phyloP scores from a whole-genome alignment of 164 flowering plant species.

The Litsea cubeba region DNA sequence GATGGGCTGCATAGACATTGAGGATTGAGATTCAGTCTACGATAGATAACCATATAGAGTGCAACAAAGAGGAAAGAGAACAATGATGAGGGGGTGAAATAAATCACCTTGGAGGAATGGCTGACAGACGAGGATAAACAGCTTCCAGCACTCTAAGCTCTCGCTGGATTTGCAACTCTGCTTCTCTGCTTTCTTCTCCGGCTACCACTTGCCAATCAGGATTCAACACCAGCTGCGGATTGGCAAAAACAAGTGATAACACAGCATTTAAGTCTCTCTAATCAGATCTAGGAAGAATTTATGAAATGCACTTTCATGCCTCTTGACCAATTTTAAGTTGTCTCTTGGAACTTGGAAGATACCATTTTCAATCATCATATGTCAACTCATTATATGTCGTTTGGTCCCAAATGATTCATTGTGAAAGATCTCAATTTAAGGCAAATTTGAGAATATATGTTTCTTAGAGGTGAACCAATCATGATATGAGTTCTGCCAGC shows the following conservation, averaged over 20 bases:
- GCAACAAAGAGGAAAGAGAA: neutral
- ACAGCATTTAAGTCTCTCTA: neutral
- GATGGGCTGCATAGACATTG: slow-evolving; percentile 48
- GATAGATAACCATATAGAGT: too few species aligned
- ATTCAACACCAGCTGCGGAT: slow-evolving; percentile 47
- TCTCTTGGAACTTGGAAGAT: neutral
- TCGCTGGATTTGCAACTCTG: slow-evolving; percentile 55
- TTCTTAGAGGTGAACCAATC: too few species aligned
- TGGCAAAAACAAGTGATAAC: slow-evolving; percentile 5
- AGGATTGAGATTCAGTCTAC: slow-evolving; percentile 14
- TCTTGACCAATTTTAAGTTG: too few species aligned
- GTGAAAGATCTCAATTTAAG: too few species aligned
- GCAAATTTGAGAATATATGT: too few species aligned
- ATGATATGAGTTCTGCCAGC: too few species aligned
- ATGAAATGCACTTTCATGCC: neutral
- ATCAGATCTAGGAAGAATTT: neutral
- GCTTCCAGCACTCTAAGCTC: slow-evolving; percentile 87
- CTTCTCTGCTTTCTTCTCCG: slow-evolving; percentile 88
- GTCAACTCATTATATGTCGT: neutral
- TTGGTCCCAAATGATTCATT: too few species aligned
- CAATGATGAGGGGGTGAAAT: neutral
- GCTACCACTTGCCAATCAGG: slow-evolving; percentile 72
- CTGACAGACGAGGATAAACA: slow-evolving; percentile 76
- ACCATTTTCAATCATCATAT: neutral
- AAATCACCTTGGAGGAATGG: slow-evolving; percentile 78